Conservation (phyloP, 495 filamentous ascomycete genomes). For the Trichodelitschia bisporula region DNA sequence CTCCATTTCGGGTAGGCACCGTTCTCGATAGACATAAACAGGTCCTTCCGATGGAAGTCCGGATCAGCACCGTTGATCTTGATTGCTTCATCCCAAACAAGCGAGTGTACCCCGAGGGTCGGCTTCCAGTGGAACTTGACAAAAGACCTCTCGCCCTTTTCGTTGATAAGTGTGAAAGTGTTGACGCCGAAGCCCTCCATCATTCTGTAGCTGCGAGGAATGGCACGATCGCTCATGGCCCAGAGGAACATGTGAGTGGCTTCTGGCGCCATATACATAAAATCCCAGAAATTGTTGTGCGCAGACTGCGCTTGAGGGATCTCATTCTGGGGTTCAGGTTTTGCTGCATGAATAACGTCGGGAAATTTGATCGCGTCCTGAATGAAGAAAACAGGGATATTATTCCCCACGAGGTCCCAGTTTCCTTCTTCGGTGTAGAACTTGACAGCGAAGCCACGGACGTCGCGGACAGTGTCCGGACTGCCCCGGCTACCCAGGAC, state of each 20-base stretch:
- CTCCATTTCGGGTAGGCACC: slow-evolving; percentile 57
- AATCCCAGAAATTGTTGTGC: slow-evolving; percentile 41
- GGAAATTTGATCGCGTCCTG: slow-evolving; percentile 47
- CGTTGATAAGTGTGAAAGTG: slow-evolving; percentile 51
- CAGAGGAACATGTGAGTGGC: slow-evolving; percentile 71
- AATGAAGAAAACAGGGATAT: slow-evolving; percentile 47
- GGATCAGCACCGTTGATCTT: slow-evolving; percentile 65
- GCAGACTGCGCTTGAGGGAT: slow-evolving; percentile 33
- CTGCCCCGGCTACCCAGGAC: slow-evolving; percentile 55
- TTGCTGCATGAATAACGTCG: slow-evolving; percentile 52
- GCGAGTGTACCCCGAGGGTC: slow-evolving; percentile 54
- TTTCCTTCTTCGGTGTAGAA: slow-evolving; percentile 68
- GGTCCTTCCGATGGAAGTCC: slow-evolving; percentile 71
- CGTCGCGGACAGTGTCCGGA: slow-evolving; percentile 60
- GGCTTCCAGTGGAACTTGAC: slow-evolving; percentile 71
- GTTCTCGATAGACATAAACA: slow-evolving; percentile 56
- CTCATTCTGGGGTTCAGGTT: slow-evolving; percentile 67
- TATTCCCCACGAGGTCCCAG: slow-evolving; percentile 47
- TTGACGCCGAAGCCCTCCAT: slow-evolving; percentile 88
- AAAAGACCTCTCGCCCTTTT: slow-evolving; percentile 42
- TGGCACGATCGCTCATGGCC: slow-evolving; percentile 56
- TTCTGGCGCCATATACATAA: slow-evolving; percentile 37
- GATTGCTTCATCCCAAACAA: slow-evolving; percentile 74
- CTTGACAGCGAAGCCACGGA: slow-evolving; percentile 62
- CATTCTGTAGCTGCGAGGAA: slow-evolving; percentile 63